A percentile compares a stretch with the other conserved stretches of the same genome.
Evolutionary conservation across 129 eudicot genomes (phyloP).

Genomic region (Logfia minima): DNA sequence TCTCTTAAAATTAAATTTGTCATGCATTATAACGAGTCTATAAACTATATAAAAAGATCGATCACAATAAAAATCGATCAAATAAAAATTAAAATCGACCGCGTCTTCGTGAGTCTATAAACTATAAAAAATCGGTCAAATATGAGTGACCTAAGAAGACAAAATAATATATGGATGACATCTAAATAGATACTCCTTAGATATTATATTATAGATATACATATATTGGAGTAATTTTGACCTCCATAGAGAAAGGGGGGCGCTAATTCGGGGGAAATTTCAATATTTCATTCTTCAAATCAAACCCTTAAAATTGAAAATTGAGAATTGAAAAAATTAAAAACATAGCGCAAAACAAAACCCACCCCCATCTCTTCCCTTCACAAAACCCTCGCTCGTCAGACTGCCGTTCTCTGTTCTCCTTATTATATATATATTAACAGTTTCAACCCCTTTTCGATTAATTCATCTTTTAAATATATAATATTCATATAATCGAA

Average conservation of each 20-base stretch:
- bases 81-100: too few species aligned
- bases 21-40: too few species aligned
- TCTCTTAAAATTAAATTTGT: too few species aligned
- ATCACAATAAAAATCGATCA: too few species aligned
- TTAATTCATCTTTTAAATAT: neutral
- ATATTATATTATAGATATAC: too few species aligned
- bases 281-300: neutral
- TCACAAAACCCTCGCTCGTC: conserved; percentile 24
- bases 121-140: too few species aligned
- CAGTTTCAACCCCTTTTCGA: neutral
- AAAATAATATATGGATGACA: too few species aligned
- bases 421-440: neutral
- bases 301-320: neutral
- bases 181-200: too few species aligned
- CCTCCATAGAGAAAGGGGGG: neutral
- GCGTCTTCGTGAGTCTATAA: too few species aligned
- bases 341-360: neutral
- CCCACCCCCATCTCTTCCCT: conserved; percentile 19
- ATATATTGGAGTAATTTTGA: too few species aligned
- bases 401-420: conserved; percentile 38
- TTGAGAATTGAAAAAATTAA: neutral
- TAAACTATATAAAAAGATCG: too few species aligned
- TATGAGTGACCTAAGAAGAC: too few species aligned
- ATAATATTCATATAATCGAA: neutral
- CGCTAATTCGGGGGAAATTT: conserved; percentile 7